Conservation (phyloP, 495 filamentous ascomycete genomes). For the Neurospora hispaniola region DNA sequence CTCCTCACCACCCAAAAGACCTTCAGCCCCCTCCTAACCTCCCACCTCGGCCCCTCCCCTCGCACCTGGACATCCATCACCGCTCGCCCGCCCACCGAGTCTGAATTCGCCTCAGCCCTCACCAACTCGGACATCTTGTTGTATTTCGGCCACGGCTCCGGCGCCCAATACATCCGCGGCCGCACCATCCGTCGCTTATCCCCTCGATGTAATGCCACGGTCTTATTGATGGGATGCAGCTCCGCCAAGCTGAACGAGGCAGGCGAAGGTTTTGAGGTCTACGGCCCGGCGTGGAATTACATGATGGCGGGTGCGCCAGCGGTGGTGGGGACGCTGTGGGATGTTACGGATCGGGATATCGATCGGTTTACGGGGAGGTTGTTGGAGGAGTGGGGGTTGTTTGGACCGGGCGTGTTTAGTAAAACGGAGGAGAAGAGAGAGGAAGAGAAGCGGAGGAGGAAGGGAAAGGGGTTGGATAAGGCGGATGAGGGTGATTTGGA, state of each 20-base stretch:
- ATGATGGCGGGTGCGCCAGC: slow-evolving; percentile 75
- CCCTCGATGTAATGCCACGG: slow-evolving; percentile 47
- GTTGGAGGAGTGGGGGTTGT: slow-evolving; percentile 78
- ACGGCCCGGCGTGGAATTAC: slow-evolving; percentile 84
- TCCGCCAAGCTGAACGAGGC: slow-evolving; percentile 66
- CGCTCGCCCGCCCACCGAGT: slow-evolving; percentile 59
- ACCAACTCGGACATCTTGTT: slow-evolving; percentile 56
- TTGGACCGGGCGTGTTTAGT: slow-evolving; percentile 29
- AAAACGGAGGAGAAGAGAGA: slow-evolving; percentile 16
- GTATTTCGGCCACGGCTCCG: slow-evolving; percentile 94
- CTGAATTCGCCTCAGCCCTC: slow-evolving; percentile 58
- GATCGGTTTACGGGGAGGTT: slow-evolving; percentile 73
- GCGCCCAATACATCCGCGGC: slow-evolving; percentile 83
- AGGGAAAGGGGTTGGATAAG: slow-evolving; percentile 8
- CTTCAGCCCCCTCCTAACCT: slow-evolving; percentile 51
- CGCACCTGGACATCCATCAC: slow-evolving; percentile 54
- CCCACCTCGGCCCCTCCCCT: slow-evolving; percentile 45
- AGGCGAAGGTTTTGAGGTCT: slow-evolving; percentile 71
- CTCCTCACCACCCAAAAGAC: slow-evolving; percentile 61
- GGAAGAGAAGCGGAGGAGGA: slow-evolving; percentile 14
- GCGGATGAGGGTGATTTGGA: background rate
- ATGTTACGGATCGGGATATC: slow-evolving; percentile 94
- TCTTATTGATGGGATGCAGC: slow-evolving; percentile 87
- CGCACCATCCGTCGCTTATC: slow-evolving; percentile 68
- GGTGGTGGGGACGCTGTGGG: slow-evolving; percentile 86